Evolutionary conservation across 169 alveolate species (phyloP).

Genomic region (Eimeria necatrix): DNA sequence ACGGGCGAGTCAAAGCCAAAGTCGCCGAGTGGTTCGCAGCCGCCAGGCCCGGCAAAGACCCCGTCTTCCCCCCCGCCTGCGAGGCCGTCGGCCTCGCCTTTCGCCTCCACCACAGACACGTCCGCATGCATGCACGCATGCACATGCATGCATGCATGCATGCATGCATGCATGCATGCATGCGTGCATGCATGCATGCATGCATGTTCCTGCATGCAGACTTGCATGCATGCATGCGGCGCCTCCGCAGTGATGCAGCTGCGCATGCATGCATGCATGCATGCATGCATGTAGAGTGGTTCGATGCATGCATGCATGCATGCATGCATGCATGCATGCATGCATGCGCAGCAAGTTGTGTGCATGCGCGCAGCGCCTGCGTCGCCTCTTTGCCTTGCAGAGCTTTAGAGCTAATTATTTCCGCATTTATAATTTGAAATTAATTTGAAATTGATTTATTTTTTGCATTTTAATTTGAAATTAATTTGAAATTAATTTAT

Average conservation of each 20-base stretch:
- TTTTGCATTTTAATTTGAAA: too few relatives aligned
- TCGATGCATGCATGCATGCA: background rate
- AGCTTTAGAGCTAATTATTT: too few relatives aligned
- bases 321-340: background rate
- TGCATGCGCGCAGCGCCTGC: too few relatives aligned
- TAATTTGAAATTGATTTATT: too few relatives aligned
- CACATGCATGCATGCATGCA: constrained; percentile 16
- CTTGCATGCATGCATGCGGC: background rate
- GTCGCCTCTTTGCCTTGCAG: too few relatives aligned
- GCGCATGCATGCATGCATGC: background rate
- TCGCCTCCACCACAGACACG: constrained; percentile 49
- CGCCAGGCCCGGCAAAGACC: constrained; percentile 56
- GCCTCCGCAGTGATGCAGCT: background rate
- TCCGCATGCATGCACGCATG: background rate
- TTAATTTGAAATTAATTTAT: too few relatives aligned
- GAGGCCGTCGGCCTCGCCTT: constrained; percentile 30
- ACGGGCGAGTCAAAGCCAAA: constrained; percentile 6
- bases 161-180: background rate
- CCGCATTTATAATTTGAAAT: too few relatives aligned
- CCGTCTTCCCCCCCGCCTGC: constrained; percentile 24
- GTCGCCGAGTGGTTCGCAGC: constrained; percentile 79
- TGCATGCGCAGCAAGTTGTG: too few relatives aligned
- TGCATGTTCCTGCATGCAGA: constrained; percentile 1
- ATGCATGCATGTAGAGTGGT: background rate
- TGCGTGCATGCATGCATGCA: background rate